Percentiles rank a stretch among this genome's conserved stretches.
phyloP scores from a whole-genome alignment of 179 eudicot species.

The Camellia oleifera region DNA sequence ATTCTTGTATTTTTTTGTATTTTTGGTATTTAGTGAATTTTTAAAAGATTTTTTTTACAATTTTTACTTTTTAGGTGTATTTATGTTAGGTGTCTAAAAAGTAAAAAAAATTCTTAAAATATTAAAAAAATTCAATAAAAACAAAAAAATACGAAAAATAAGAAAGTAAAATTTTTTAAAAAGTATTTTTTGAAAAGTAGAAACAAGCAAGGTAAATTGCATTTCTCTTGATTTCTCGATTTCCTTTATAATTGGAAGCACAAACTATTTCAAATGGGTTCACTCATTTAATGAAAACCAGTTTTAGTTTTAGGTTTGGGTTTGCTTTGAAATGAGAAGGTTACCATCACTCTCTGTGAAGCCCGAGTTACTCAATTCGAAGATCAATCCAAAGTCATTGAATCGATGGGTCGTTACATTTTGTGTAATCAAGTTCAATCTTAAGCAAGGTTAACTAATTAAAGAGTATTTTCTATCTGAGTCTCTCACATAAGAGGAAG shows the following conservation, averaged over 20 bases:
- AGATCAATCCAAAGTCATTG: conserved; percentile 59
- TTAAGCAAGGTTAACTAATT: conserved; percentile 87
- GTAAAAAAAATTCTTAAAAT: no score
- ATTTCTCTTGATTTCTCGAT: neutral
- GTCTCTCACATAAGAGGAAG: conserved; percentile 72
- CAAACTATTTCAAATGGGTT: neutral
- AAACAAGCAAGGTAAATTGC: no score
- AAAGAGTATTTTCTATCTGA: conserved; percentile 83
- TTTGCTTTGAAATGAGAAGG: conserved; percentile 61
- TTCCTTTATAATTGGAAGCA: neutral
- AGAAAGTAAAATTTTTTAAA: no score
- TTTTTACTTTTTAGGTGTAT: no score
- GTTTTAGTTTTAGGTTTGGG: conserved; percentile 13
- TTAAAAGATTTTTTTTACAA: no score
- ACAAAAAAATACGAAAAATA: no score
- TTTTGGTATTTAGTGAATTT: no score
- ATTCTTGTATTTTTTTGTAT: no score
- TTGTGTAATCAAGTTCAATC: conserved; percentile 83
- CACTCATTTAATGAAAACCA: conserved; percentile 16
- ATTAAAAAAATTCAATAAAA: no score
- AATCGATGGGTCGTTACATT: conserved; percentile 74
- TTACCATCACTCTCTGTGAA: conserved; percentile 63
- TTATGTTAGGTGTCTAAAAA: no score
- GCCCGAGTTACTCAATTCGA: conserved; percentile 42
- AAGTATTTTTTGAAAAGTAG: no score